Evolutionary conservation across 148 eudicot genomes (phyloP), one percentile per base, ranked within the genome.

Genomic region (Talinum fruticosum): DNA sequence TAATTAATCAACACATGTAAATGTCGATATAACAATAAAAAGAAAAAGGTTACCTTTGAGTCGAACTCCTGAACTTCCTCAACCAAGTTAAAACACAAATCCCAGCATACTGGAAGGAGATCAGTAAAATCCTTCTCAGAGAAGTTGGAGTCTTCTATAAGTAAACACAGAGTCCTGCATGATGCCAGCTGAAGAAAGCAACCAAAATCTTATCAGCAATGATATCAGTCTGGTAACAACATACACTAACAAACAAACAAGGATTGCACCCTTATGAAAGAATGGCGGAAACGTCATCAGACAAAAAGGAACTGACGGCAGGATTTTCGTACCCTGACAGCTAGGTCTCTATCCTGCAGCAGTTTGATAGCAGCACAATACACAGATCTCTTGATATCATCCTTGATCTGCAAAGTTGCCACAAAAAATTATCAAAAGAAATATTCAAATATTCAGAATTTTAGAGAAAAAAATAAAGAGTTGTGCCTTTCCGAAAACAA

Each of bases 41-140:
- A 0, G 18, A 72, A 70, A 32, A n/a, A 29, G 47, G 70, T 24
- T 80, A 96, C 99, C 94, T 96, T 96, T 13, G 99, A 96, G 85
- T 96, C 99, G 79, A 96, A 96, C 80, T 96, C 99, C 80, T 88
- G 87, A 62, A 91, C 97, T 78, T 93, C 98, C 83, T 93, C 97
- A 44, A 96, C 90, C 85, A 96, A 81, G 76, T 86, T 90, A 80
- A 96, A 96, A 77, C 95, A 93, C 78, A 78, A 86, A 80, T 91
- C 92, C 98, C 99, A 96, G 79, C 99, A 96, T 45, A 83, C 26
- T 66, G 99, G 97, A 75, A 91, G 93, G 86, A 96, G 97, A 81
- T 93, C 93, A 18, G 81, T 78, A 67, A 96, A 96, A 65, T 96
- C 97, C 45, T 88, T 83, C 87, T 96, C 93, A 38, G 92, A 84